A percentile compares a stretch with the other conserved stretches of the same genome.
Evolutionary conservation across 768 basidiomycete species (phyloP).

Genomic region (Boletus sp.): DNA sequence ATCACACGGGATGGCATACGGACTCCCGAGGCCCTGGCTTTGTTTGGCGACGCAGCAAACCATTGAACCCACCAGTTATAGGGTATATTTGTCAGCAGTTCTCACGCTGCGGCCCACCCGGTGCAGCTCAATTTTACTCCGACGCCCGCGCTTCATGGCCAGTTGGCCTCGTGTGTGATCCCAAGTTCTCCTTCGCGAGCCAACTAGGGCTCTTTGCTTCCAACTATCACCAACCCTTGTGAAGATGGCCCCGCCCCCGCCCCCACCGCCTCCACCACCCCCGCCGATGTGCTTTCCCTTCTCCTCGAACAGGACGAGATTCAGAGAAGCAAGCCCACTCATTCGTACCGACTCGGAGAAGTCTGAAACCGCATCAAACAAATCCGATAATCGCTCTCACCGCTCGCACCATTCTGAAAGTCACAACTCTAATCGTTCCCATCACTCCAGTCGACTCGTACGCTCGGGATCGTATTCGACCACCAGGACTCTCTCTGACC

Average conservation of each 20-base stretch:
- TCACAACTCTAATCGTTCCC: constrained; percentile 22
- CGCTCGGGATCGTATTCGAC: constrained; percentile 46
- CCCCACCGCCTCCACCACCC: constrained; percentile 49
- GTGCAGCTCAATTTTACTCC: constrained; percentile 26
- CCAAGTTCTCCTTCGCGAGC: constrained; percentile 14
- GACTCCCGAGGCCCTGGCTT: constrained; percentile 10
- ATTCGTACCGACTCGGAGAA: constrained; percentile 40
- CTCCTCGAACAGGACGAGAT: constrained; percentile 27
- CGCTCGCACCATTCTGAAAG: constrained; percentile 29
- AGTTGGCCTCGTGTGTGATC: constrained; percentile 31
- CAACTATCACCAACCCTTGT: constrained; percentile 21
- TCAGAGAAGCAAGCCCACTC: constrained; percentile 31
- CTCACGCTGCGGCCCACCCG: constrained; percentile 4
- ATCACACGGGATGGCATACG: constrained; percentile 22
- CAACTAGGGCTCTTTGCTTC: constrained; percentile 19
- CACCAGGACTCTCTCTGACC: constrained; percentile 37
- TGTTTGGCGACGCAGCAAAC: constrained; percentile 21
- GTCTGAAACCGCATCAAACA: constrained; percentile 43
- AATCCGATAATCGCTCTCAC: constrained; percentile 26
- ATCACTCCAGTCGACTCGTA: constrained; percentile 29
- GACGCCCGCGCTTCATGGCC: constrained; percentile 17
- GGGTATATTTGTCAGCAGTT: constrained; percentile 26
- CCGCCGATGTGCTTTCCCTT: constrained; percentile 66
- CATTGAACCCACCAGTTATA: constrained; percentile 12
- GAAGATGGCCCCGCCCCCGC: constrained; percentile 48